A percentile compares a stretch with the other conserved stretches of the same genome.
These are phyloP conservation scores for Somion occarium DNA, from an alignment of 1,284 basidiomycete genomes.

Conservation along the genomic window DNA sequence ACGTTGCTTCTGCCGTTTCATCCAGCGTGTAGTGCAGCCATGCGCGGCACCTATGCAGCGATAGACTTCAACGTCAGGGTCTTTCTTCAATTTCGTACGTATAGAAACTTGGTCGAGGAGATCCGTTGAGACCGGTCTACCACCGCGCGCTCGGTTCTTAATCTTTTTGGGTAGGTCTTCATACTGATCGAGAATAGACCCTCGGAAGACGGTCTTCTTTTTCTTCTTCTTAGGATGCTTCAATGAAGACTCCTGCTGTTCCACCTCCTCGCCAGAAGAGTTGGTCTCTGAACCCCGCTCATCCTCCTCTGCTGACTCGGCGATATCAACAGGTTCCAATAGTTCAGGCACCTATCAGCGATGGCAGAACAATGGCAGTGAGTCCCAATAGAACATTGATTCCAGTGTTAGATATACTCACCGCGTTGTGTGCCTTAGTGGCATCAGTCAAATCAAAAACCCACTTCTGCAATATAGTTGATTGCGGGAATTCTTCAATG, in stretches of 20 bases:
- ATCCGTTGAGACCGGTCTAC: not conserved
- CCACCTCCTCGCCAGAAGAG: too few species aligned
- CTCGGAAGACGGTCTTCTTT: not conserved
- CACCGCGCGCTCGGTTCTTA: not conserved
- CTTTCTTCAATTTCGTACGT: not conserved
- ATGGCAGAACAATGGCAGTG: too few species aligned
- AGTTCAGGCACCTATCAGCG: too few species aligned
- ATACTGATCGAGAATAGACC: not conserved
- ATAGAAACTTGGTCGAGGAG: not conserved
- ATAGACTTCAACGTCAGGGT: not conserved
- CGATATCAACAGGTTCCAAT: too few species aligned
- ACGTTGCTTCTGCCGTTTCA: not conserved
- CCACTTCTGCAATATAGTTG: slow-evolving; percentile 4
- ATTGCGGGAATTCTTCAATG: not conserved
- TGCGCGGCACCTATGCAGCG: slow-evolving; percentile 1
- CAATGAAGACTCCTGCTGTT: too few species aligned
- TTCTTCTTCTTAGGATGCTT: not conserved
- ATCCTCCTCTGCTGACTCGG: too few species aligned
- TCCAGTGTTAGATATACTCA: not conserved
- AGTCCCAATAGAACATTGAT: too few species aligned
- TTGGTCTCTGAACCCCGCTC: too few species aligned
- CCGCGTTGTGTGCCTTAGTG: not conserved
- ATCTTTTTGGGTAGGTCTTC: not conserved
- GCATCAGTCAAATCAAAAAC: slow-evolving; percentile 5
- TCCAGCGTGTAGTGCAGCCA: not conserved